Conservation (phyloP, 495 filamentous ascomycete species). For the Annulohypoxylon maeteangense region DNA sequence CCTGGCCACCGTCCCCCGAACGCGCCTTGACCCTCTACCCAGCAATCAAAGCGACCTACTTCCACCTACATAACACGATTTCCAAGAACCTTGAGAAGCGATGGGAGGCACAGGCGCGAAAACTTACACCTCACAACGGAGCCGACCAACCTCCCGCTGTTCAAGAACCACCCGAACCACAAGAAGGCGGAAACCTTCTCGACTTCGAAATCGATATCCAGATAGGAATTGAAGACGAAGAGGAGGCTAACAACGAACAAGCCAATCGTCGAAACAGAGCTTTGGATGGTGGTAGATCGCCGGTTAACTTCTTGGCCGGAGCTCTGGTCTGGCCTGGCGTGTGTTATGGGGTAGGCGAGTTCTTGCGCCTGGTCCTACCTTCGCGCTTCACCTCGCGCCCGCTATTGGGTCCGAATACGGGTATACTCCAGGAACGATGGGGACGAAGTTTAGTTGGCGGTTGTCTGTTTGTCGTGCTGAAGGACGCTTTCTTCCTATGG, state of each 20-base stretch:
- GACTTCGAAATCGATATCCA: constrained; percentile 40
- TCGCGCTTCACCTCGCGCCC: constrained; percentile 68
- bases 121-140: constrained; percentile 45
- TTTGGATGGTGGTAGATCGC: constrained; percentile 11
- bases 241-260: constrained; percentile 19
- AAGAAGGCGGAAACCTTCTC: constrained; percentile 34
- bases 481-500: constrained; percentile 79
- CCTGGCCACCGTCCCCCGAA: constrained; percentile 80
- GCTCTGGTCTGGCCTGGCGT: constrained; percentile 56
- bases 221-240: constrained; percentile 33
- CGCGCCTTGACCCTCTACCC: constrained; percentile 76
- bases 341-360: constrained; percentile 69
- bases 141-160: constrained; percentile 46
- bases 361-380: constrained; percentile 71
- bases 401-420: constrained; percentile 54
- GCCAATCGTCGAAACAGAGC: constrained; percentile 35
- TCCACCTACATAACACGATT: constrained; percentile 69
- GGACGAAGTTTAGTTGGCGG: constrained; percentile 83
- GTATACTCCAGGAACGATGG: constrained; percentile 79
- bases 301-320: constrained; percentile 52
- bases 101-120: constrained; percentile 54
- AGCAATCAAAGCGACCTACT: constrained; percentile 73
- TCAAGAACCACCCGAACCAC: constrained; percentile 47
- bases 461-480: constrained; percentile 80
- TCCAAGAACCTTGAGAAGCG: constrained; percentile 70